phyloP scores from a whole-genome alignment of 2,329 filamentous ascomycete genomes.

The Byssoonygena ceratinophila region DNA sequence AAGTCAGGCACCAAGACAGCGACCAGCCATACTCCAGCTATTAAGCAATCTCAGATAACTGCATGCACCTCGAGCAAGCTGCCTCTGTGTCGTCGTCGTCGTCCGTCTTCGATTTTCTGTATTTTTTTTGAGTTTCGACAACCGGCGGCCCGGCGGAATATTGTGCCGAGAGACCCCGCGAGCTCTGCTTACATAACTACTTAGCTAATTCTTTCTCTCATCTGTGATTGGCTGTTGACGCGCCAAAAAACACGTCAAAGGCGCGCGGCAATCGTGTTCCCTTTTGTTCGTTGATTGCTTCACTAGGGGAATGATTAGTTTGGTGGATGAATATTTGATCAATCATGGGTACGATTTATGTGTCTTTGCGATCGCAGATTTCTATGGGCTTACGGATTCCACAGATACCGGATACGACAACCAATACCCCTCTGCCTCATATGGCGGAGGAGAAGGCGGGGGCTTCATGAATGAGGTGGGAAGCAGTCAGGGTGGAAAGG shows the following conservation, averaged over 20 bases:
- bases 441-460: slow-evolving; percentile 46
- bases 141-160: not conserved
- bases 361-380: not conserved
- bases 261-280: not conserved
- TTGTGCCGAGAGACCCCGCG: not conserved
- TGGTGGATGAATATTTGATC: not conserved
- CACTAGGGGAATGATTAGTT: not conserved
- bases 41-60: not conserved
- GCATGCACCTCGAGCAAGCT: not conserved
- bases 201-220: too few species aligned
- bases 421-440: slow-evolving; percentile 46
- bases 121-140: not conserved
- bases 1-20: too few species aligned
- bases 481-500: slow-evolving; percentile 39
- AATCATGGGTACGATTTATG: slow-evolving; percentile 12
- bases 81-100: not conserved
- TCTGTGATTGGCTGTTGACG: too few species aligned
- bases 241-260: slow-evolving; percentile 5
- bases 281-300: not conserved
- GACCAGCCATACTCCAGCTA: not conserved
- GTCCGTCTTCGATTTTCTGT: not conserved
- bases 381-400: not conserved
- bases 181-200: not conserved
- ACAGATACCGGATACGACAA: slow-evolving; percentile 29
- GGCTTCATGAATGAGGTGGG: slow-evolving; percentile 49